phyloP scores from a whole-genome alignment of 129 eudicot species.

The Arctium minus region DNA sequence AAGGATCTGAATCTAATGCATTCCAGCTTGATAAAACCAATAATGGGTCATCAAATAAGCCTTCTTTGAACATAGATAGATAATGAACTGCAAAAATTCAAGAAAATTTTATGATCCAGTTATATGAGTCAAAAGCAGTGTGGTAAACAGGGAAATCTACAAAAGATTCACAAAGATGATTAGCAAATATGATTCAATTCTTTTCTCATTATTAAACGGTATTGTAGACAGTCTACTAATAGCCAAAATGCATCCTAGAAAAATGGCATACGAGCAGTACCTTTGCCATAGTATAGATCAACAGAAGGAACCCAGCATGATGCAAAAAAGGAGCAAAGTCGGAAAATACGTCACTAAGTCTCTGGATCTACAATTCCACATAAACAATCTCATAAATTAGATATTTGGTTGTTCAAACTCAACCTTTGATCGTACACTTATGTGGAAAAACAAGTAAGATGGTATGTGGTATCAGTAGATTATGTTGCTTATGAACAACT shows the following conservation, averaged over 20 bases:
- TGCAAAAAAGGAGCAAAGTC: constrained; percentile 96
- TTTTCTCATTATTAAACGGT: neutral
- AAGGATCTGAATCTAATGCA: too few relatives aligned
- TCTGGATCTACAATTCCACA: constrained; percentile 61
- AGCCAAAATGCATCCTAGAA: too few relatives aligned
- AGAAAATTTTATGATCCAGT: too few relatives aligned
- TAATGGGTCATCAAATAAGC: too few relatives aligned
- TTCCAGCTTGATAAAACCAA: too few relatives aligned
- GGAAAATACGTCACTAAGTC: constrained; percentile 81
- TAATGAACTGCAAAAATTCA: too few relatives aligned
- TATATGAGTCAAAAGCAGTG: constrained; percentile 89
- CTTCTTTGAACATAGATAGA: too few relatives aligned
- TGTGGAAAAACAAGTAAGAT: neutral
- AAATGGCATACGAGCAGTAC: too few relatives aligned
- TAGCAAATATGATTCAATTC: neutral
- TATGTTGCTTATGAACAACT: neutral
- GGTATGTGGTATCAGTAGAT: neutral
- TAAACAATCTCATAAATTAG: constrained; percentile 2
- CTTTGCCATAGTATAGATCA: constrained; percentile 84
- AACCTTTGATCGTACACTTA: neutral
- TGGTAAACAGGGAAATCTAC: constrained; percentile 93
- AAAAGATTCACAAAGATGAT: constrained; percentile 7
- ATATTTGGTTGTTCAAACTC: neutral
- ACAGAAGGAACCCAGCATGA: constrained; percentile 89
- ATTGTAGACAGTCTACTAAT: neutral